Base-by-base conservation (phyloP, 305 asterid genomes). In the Solanum hybrid region DNA sequence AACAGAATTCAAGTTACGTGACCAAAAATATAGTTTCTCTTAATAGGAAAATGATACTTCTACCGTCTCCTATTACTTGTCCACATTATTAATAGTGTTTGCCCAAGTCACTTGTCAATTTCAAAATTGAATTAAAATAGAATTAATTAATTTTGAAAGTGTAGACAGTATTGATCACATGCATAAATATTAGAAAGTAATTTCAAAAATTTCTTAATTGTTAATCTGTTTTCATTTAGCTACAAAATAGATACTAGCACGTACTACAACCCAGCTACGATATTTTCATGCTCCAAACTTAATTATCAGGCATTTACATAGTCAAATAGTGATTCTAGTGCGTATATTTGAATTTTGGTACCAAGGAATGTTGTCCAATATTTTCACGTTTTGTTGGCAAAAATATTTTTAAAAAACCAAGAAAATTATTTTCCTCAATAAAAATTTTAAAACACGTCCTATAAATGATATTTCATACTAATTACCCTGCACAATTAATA, bases 61-160 rank as follows among this genome's bases (percentile, higher is more conserved):
- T 3, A 0, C 4, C 9, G 0, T 69, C 13, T 69, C 8, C 0
- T 69, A 22, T 22, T 64, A 22, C 2, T 60, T 8, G 0, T 60
- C 10, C 24, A 56, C 9, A 60, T 60, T 3, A 60, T 19, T 19
- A 60, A 60, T 19, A 7, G 11, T 22, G 0, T 60, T 60, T 60
- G 1, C 12, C 2, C 1, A 60, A 60, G 6, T 60, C 72, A 64
- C 27, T 64, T 64, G 72, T 56, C 69, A 0, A 56, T 56, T 17
- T 56, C 66, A 22, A 64, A 64, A 64, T 19, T 0, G 10, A 14
- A 51, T 51, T 51, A 51, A 51, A 60, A 64, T 8, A 3, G 26
- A 66, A 24, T 24, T 69, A 24, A 4, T 10, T 69, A 4, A 19
- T 24, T 24, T n/a, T 66, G 3, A 10, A 66, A 66, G 75, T 66